Evolutionary conservation across 176 grass and related monocot species (phyloP).

Genomic region (bread wheat (Triticum aestivum)): IWGSC_CS_RefSeq_v2.1 NC_057794.1:404672041-404672540

Average conservation of each 20-base stretch:
- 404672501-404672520: constrained; percentile 92
- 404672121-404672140: constrained; percentile 60
- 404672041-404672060: constrained; percentile 50
- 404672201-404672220: constrained; percentile 56
- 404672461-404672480: constrained; percentile 93
- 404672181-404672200: constrained; percentile 75
- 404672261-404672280: neutral
- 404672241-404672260: neutral
- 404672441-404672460: constrained; percentile 75
- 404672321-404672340: constrained; percentile 14
- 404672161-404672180: constrained; percentile 65
- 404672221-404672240: constrained; percentile 26
- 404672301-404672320: constrained; percentile 34
- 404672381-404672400: constrained; percentile 79
- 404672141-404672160: constrained; percentile 57
- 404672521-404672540: constrained; percentile 79
- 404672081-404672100: constrained; percentile 18
- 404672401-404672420: constrained; percentile 89
- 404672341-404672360: constrained; percentile 67
- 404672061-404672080: neutral
- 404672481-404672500: constrained; percentile 95
- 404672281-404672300: constrained; percentile 19
- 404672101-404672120: constrained; percentile 52
- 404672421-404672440: constrained; percentile 91
- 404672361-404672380: constrained; percentile 83